Evolutionary conservation across 305 asterid species (phyloP), one percentile per base, ranked within the genome.

Genomic region (Fraxinus velutina): DNA sequence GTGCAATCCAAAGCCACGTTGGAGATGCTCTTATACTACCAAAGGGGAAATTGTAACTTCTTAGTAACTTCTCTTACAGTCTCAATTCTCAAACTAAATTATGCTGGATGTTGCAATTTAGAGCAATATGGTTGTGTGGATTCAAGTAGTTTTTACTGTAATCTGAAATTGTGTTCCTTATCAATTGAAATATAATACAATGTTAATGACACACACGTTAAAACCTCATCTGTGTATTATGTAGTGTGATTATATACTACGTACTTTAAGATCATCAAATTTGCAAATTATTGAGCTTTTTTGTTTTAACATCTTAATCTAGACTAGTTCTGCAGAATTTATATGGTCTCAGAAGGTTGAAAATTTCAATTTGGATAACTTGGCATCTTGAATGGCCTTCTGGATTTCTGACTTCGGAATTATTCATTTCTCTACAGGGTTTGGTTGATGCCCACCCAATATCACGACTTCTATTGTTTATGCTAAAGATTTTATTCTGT

Each of bases 391-490:
- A 50, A 15, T 50, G 19, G 24, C 37, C 27, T 68, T 66, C 4
- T 21, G 6, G 79, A 73, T 78, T 66, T 24, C 83, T 88, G 90
- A 89, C 81, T 79, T 24, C 44, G 1, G 44, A 36, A 36, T 36
- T 64, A 32, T 36, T 57, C 60, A 73, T 78, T 60, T 39, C 29
- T 79, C 68, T 88, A 89, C 95, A 92, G 97, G 98, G 66, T 89
- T 92, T 80, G 95, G 93, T 80, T 92, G 89, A 92, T 83, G 57
- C 75, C 6, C 6, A 33, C 75, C 80, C 77, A 36, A 34, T 57
- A 32, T 39, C 9, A 62, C 83, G 21, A 52, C 77, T 81, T 76
- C 33, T 34, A 6, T 85, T 81, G 33, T 80, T 87, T 68, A 73
- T 12, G 74, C 12, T 21, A 42, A 78, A 79, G 77, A 32, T 78